Evolutionary conservation across 2,329 filamentous ascomycete genomes (phyloP).

Genomic region (Pseudogymnoascus sp.): DNA sequence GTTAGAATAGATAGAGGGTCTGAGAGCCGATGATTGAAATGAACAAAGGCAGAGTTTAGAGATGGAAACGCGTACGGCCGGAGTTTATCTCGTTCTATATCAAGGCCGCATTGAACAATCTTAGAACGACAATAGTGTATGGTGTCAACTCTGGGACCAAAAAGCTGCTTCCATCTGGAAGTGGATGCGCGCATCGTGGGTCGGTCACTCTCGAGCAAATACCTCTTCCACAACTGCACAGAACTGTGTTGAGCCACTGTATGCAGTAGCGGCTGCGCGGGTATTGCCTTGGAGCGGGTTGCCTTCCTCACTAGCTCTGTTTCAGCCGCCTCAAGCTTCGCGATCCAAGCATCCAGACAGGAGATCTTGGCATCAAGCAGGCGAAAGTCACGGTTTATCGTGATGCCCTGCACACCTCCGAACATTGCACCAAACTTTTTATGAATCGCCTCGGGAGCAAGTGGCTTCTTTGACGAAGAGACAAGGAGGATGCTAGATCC

Average conservation of each 20-base stretch:
- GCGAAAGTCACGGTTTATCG: constrained; percentile 82
- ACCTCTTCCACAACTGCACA: background rate
- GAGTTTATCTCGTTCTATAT: constrained; percentile 80
- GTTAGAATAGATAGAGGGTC: constrained; percentile 49
- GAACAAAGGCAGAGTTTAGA: constrained; percentile 91
- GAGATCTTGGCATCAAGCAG: constrained; percentile 74
- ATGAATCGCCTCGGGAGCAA: constrained; percentile 67
- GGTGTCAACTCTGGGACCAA: constrained; percentile 82
- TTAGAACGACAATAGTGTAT: constrained; percentile 83
- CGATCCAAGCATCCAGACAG: constrained; percentile 59
- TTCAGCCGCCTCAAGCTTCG: constrained; percentile 66
- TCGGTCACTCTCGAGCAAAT: constrained; percentile 49
- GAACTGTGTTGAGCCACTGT: background rate
- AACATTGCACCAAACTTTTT: constrained; percentile 88
- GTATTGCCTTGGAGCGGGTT: constrained; percentile 38
- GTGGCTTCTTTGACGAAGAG: constrained; percentile 79
- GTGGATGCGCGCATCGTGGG: constrained; percentile 70
- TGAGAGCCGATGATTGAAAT: constrained; percentile 91
- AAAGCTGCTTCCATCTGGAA: constrained; percentile 63
- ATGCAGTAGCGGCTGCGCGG: background rate
- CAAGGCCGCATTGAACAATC: constrained; percentile 73
- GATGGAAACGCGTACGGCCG: constrained; percentile 73
- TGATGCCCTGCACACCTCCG: constrained; percentile 82
- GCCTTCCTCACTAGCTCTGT: constrained; percentile 72
- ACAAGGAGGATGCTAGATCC: constrained; percentile 71